Evolutionary conservation across 768 basidiomycete genomes (phyloP), one percentile per base, ranked within the genome.

Genomic region (Kwoniella botswanensis): DNA sequence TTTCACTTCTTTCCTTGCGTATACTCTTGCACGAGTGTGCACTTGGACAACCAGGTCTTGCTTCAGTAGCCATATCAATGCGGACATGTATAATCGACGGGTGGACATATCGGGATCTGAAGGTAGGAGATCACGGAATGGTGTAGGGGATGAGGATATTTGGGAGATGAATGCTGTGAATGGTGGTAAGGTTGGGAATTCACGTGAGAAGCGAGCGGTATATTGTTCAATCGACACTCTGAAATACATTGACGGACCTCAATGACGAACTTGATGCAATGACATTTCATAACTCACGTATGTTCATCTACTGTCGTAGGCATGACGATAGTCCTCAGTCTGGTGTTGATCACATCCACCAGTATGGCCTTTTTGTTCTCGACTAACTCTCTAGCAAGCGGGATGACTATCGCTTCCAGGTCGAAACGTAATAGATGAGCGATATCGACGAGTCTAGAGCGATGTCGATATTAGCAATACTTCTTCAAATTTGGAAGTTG

Each of bases 301-400:
- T 81, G 78, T 46, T 77, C 76, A 9, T 68, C 71, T 21, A 80
- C 76, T 0, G 83, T 82, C 4, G 82, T 86, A 17, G 92, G 88
- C 53, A 95, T 86, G 4, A 89, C 97, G 0, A 93, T 88, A 0
- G 92, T 94, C 82, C 92, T 91, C 55, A 98, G 83, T 56, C 90
- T 88, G 3, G 84, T 85, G 76, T 94, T 92, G 42, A 98, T 89
- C 18, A 90, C 88, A 72, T 98, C 94, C 54, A 97, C 90, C 29
- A 98, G 86, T 75, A 93, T 93, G 5, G 93, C 96, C 77, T 93
- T 88, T 64, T 93, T 88, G 83, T 94, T 94, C 70, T 93, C 90
- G 41, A 98, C 92, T 41, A 99, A 86, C 88, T 94, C 94, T 18
- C 93, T 89, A 10, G 96, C 95, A n/a, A 92, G 89, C 0, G 94